Conservation (phyloP, 208 protist genomes). For the Cochliopodium minus region DNA sequence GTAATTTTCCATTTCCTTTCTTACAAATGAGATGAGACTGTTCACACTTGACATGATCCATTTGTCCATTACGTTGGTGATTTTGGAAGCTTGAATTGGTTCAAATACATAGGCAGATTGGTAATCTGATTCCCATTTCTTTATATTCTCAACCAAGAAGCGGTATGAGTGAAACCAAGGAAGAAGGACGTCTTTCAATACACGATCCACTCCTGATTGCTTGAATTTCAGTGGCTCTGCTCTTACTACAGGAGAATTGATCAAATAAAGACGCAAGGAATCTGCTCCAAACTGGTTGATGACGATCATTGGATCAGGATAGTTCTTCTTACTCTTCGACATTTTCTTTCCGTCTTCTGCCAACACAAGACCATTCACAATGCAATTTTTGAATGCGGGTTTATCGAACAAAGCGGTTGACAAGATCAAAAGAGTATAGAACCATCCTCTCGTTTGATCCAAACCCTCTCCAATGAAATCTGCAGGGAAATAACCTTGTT, state of each 20-base stretch:
- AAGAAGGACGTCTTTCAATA: conserved; percentile 92
- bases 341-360: conserved; percentile 98
- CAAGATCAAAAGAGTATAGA: conserved; percentile 99
- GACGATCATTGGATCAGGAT: conserved; percentile 82
- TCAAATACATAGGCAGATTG: conserved; percentile 7
- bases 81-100: background rate
- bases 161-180: conserved; percentile 93
- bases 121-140: conserved; percentile 39
- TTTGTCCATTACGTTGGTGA: conserved; percentile 85
- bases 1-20: conserved; percentile 83
- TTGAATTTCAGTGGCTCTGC: conserved; percentile 85
- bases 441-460: conserved; percentile 96
- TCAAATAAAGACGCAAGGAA: conserved; percentile 95
- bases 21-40: conserved; percentile 76
- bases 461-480: conserved; percentile 98
- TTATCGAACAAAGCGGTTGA: conserved; percentile 89
- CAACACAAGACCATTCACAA: conserved; percentile 97
- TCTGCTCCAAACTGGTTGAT: conserved; percentile 89
- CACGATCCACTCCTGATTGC: conserved; percentile 67
- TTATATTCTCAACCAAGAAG: conserved; percentile 88
- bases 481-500: conserved; percentile 72
- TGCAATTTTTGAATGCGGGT: conserved; percentile 93
- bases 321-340: conserved; percentile 98
- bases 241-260: conserved; percentile 96
- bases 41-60: conserved; percentile 90